Evolutionary conservation across 306 rosid genomes (phyloP), one percentile per base, ranked within the genome.

Genomic region (Echinosophora koreensis): DNA sequence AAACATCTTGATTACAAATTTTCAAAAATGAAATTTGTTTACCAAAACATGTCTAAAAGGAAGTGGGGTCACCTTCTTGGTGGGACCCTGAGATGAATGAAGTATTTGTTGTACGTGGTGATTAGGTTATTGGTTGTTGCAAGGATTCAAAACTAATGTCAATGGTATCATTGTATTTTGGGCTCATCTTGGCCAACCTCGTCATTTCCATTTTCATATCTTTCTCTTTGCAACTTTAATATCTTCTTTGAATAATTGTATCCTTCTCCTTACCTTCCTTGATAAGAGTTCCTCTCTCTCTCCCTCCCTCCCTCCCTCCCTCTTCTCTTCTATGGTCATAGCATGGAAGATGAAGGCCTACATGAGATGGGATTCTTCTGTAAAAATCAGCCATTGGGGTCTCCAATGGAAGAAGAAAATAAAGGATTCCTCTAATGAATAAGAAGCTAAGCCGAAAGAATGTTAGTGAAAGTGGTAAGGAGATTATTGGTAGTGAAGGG

Each of bases 321-420:
- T 15, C 2, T 27, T n/a, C n/a, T n/a, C n/a, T n/a, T n/a, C n/a
- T n/a, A n/a, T n/a, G n/a, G n/a, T n/a, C n/a, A n/a, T n/a, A n/a
- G n/a, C n/a, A n/a, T n/a, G n/a, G n/a, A n/a, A n/a, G n/a, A n/a
- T n/a, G n/a, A n/a, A n/a, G n/a, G n/a, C n/a, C n/a, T n/a, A n/a
- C n/a, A n/a, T n/a, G n/a, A n/a, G n/a, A n/a, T n/a, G n/a, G n/a
- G n/a, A n/a, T n/a, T n/a, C 37, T 6, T 11, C 12, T 0, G 0
- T 47, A 83, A 67, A 67, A 79, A 74, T 55, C 83, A 64, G 11
- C 1, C 86, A 9, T 64, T 84, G 86, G 69, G 22, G 22, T 58
- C 22, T 22, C 22, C 1, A 22, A 1, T 22, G 5, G 74, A 68
- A 30, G 67, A 28, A 42, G 38, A 22, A 46, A 37, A 37, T 2